Percentiles rank a stretch among this genome's conserved stretches.
Conservation (phyloP, 805 yeast genomes). For the Brettanomyces anomalus region DNA sequence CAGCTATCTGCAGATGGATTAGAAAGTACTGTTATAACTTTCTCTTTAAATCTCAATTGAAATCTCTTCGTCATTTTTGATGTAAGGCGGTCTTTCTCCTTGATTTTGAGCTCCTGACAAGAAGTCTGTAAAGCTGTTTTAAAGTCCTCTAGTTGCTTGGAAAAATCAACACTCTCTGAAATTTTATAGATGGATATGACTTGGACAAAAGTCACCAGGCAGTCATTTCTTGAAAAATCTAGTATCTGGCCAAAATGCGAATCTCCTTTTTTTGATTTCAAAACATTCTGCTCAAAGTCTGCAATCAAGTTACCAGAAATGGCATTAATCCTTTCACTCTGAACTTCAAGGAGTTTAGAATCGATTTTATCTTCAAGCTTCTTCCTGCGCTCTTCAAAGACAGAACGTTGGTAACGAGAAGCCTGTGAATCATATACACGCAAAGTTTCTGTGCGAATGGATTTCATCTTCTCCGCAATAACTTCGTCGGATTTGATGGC, state of each 20-base stretch:
- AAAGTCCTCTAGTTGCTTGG: constrained; percentile 24
- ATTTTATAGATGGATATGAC: constrained; percentile 27
- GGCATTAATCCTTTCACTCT: constrained; percentile 31
- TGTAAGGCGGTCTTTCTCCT: constrained; percentile 35
- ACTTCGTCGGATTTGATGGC: constrained; percentile 12
- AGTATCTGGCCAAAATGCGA: constrained; percentile 19
- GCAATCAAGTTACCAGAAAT: constrained; percentile 27
- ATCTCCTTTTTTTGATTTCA: constrained; percentile 10
- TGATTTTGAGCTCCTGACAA: constrained; percentile 15
- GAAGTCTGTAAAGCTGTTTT: background rate
- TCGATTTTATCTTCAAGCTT: constrained; percentile 43
- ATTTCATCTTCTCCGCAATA: constrained; percentile 35
- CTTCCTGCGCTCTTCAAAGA: constrained; percentile 55
- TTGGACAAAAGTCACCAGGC: constrained; percentile 19
- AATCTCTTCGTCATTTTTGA: constrained; percentile 39
- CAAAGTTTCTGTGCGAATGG: constrained; percentile 38
- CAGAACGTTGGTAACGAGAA: constrained; percentile 58
- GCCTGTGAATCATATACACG: constrained; percentile 61
- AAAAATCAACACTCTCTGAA: constrained; percentile 26
- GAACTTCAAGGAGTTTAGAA: constrained; percentile 33
- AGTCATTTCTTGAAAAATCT: constrained; percentile 10
- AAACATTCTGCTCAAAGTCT: constrained; percentile 20
- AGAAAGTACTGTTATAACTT: constrained; percentile 37
- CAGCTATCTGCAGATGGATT: constrained; percentile 47
- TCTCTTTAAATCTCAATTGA: constrained; percentile 38